Percentiles rank a stretch among this genome's conserved stretches.
Evolutionary conservation across 2,329 filamentous ascomycete genomes (phyloP).

Genomic region (Apiospora marii): DNA sequence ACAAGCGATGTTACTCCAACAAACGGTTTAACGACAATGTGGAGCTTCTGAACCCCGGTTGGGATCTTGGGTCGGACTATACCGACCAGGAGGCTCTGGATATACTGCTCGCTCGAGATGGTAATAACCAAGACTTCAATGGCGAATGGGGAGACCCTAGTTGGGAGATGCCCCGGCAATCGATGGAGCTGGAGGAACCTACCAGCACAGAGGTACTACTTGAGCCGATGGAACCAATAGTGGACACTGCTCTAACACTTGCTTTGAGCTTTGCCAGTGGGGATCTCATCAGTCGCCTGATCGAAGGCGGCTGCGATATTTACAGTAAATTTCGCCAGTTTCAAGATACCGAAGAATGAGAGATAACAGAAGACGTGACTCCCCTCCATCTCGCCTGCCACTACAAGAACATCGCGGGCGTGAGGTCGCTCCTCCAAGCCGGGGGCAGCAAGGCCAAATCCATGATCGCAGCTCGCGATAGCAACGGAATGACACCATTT

Average conservation of each 20-base stretch:
- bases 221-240: neutral
- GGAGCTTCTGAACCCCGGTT: too few relatives aligned
- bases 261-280: neutral
- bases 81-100: too few relatives aligned
- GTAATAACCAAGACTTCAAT: too few relatives aligned
- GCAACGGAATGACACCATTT: neutral
- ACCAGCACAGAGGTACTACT: too few relatives aligned
- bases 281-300: neutral
- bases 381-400: neutral
- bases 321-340: neutral
- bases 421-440: neutral
- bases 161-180: too few relatives aligned
- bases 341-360: neutral
- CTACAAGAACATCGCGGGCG: neutral
- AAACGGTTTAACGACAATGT: neutral
- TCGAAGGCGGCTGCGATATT: neutral
- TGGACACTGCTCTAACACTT: neutral
- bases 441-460: neutral
- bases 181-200: too few relatives aligned
- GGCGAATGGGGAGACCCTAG: too few relatives aligned
- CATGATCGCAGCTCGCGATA: neutral
- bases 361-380: neutral
- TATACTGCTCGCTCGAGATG: too few relatives aligned
- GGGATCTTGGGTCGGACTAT: too few relatives aligned
- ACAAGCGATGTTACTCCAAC: neutral